A percentile compares a stretch with the other conserved stretches of the same genome.
Conservation (phyloP, 352 stramenopile species). For the Globisporangium middletonii region DNA sequence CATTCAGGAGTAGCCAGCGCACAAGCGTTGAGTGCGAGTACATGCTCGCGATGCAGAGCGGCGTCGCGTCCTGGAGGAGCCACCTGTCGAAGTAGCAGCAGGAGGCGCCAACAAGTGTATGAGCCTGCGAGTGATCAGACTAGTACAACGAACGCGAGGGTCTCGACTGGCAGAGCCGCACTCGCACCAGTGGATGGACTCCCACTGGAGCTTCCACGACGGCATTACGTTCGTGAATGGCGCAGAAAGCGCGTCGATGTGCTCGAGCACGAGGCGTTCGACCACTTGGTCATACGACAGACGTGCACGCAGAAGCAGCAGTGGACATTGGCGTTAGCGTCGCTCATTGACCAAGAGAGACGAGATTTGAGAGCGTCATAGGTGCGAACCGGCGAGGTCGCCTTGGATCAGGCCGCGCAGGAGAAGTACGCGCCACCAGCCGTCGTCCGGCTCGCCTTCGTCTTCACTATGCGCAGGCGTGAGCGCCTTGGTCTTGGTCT, state of each 20-base stretch:
- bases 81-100: conserved; percentile 22
- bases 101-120: not conserved
- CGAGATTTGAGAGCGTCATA: not conserved
- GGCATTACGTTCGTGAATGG: conserved; percentile 54
- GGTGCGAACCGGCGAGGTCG: conserved; percentile 7
- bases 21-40: conserved; percentile 53
- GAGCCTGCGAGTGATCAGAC: too few species aligned
- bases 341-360: not conserved
- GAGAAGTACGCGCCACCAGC: conserved; percentile 15
- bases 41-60: conserved; percentile 55
- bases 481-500: not conserved
- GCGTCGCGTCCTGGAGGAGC: conserved; percentile 57
- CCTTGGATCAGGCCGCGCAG: conserved; percentile 9
- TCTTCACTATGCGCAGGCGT: conserved; percentile 2
- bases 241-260: conserved; percentile 44
- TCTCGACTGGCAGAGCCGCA: too few species aligned
- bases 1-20: conserved; percentile 47
- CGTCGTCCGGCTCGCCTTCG: conserved; percentile 4
- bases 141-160: too few species aligned
- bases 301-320: not conserved
- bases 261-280: conserved; percentile 23
- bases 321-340: not conserved
- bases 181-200: conserved; percentile 52
- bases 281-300: conserved; percentile 15
- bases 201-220: conserved; percentile 54